Conservation (phyloP, 2,329 filamentous ascomycete genomes). For the Coniochaeta sp. region DNA sequence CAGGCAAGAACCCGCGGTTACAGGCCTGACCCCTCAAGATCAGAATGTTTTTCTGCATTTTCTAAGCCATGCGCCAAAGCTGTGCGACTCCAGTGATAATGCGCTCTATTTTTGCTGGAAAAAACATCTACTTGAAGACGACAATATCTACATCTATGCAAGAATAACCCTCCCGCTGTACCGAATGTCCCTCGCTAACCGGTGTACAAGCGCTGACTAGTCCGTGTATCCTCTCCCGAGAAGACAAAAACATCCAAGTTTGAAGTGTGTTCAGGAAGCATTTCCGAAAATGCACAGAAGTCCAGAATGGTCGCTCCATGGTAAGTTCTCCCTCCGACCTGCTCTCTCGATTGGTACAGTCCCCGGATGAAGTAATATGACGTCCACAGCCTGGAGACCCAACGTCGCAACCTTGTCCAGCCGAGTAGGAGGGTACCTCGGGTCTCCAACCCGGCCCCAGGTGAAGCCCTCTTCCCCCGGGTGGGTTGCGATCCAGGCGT, state of each 20-base stretch:
- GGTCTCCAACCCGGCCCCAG: constrained; percentile 27
- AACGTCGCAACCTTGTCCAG: constrained; percentile 32
- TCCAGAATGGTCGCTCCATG: constrained; percentile 10
- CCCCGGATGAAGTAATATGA: constrained; percentile 15
- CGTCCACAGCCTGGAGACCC: constrained; percentile 14
- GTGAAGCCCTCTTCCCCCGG: constrained; percentile 23
- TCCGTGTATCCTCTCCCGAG: no score
- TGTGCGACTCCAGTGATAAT: no score
- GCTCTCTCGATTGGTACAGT: not conserved
- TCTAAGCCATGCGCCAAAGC: no score
- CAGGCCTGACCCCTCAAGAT: no score
- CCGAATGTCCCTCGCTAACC: no score
- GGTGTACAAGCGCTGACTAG: no score
- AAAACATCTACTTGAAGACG: no score
- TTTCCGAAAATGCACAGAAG: not conserved
- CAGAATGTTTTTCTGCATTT: no score
- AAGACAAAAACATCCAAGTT: not conserved
- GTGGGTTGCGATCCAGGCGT: constrained; percentile 21
- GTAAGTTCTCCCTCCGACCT: not conserved
- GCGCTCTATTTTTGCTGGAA: no score
- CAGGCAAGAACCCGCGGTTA: no score
- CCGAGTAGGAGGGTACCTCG: constrained; percentile 22
- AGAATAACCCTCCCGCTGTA: no score
- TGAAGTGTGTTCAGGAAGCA: not conserved
- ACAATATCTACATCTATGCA: no score